Base-by-base conservation (phyloP, 2,329 filamentous ascomycete species). In the Blastomyces percursus region DNA sequence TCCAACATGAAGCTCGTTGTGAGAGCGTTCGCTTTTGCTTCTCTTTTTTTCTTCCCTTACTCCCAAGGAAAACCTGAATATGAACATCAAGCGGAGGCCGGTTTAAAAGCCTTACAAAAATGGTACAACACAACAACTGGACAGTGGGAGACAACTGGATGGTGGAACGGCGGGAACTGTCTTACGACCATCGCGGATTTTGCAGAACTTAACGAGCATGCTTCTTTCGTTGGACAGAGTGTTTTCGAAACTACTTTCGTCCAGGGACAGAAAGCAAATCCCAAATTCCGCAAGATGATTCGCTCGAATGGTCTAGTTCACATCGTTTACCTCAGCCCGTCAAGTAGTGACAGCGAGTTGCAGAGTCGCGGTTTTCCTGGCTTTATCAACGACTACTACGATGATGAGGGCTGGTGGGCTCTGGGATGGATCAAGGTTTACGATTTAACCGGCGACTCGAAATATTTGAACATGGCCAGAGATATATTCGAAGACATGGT, bases 121-220 rank as follows among this genome's bases (percentile, higher is more conserved):
- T 89, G 83, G 81, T 89, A 89, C 71, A 81, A 86, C 69, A 63
- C 73, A 2, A 69, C 70, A 5, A 84, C 79, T 1, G 87, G 88
- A 3, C 76, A 88, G 14, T 90, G 85, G 85, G 80, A 59, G 24
- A 46, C 56, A 16, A 59, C 81, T 8, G 81, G 81, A n/a, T 91
- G 88, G 88, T 91, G 88, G 88, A 89, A 90, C 69, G 81, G 82
- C 61, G 88, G 83, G 54, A 90, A 89, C 69, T 80, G 80, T 63
- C 75, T 90, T 64, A 88, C 85, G 0, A 80, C 80, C 2, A 73
- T 90, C 21, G 82, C 80, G 60, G 84, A 89, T 62, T 72, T 83
- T 30, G 76, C 77, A 8, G 71, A 72, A 1, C 57, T 74, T 35
- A 74, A 77, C 62, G 68, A 67, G 54, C 72, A 66, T 21, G 73